Evolutionary conservation across 768 basidiomycete genomes (phyloP), one percentile per base, ranked within the genome.

Genomic region (Suillus americanus): DNA sequence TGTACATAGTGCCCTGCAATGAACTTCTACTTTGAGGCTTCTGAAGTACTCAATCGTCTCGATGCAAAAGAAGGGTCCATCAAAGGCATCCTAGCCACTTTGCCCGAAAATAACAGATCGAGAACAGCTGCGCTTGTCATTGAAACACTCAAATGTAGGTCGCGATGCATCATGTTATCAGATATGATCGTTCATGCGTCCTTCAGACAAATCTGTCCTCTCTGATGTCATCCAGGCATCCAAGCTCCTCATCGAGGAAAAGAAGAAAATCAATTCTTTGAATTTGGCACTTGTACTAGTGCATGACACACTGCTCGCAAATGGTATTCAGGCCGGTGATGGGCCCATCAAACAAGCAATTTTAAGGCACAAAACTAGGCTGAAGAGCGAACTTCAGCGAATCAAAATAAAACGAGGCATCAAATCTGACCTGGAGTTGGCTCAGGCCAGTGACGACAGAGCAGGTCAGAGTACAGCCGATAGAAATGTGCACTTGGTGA

Each of bases 1-100:
- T 64, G 60, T 60, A 23, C 64, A 65, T 75, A 73, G 61, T 62
- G 60, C 59, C 62, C 8, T 73, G 62, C 73, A 77, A 97, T 97
- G 95, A 96, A 96, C 81, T 95, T 97, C 80, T 97, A 97, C 81
- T 94, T 94, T 80, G 89, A 93, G 75, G 93, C 94, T 68, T 90
- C 90, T 68, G 83, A 88, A 71, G 83, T 88, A 5, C 81, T 98
- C 70, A 94, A 97, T 74, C 89, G 89, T 69, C 83, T 98, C 65
- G 92, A 96, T 74, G 85, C 87, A 51, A 95, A 91, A 75, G 84
- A 94, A 75, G 95, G 95, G n/a, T 96, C 94, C 16, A 91, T 98
- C 72, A 95, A 97, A 73, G 86, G 95, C 62, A 77, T 94, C 40
- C 79, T 97, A 48, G 86, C 86, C 23, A 85, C 86, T 62, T 80